A percentile compares a stretch with the other conserved stretches of the same genome.
These are phyloP conservation scores for Monosporozyma aerobia DNA, from an alignment of 805 yeast species.

Conservation along the genomic window DNA sequence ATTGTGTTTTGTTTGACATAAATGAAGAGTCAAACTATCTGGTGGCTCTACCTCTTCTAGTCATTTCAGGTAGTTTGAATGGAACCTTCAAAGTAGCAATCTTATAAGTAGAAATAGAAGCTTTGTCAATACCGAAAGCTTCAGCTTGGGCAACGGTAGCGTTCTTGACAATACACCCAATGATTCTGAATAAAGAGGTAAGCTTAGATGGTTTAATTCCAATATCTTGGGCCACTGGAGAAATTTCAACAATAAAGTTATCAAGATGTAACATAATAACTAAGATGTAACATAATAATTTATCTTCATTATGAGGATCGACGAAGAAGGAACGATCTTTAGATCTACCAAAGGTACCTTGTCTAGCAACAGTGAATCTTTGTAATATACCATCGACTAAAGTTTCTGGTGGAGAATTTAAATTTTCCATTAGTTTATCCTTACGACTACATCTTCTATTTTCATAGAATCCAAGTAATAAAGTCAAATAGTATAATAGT, in stretches of 20 bases:
- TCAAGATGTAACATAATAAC: constrained; percentile 68
- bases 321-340: constrained; percentile 68
- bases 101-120: constrained; percentile 54
- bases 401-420: constrained; percentile 63
- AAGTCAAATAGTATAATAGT: constrained; percentile 68
- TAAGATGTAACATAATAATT: constrained; percentile 68
- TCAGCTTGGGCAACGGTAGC: constrained; percentile 69
- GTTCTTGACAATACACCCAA: constrained; percentile 73
- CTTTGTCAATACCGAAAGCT: constrained; percentile 56
- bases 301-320: constrained; percentile 85
- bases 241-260: constrained; percentile 61
- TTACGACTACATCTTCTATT: constrained; percentile 59
- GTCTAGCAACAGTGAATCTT: constrained; percentile 58
- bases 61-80: constrained; percentile 76
- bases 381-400: constrained; percentile 64
- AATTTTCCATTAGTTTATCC: constrained; percentile 46
- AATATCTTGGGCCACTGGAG: constrained; percentile 78
- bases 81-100: constrained; percentile 83
- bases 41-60: constrained; percentile 48
- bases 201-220: constrained; percentile 70
- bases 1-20: not conserved
- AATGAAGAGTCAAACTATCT: constrained; percentile 9
- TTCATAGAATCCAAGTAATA: constrained; percentile 70
- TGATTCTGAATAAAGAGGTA: constrained; percentile 57
- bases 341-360: constrained; percentile 62